A percentile compares a stretch with the other conserved stretches of the same genome.
Evolutionary conservation across 2,329 filamentous ascomycete species (phyloP).

Genomic region (Trichoderma sp.): DNA sequence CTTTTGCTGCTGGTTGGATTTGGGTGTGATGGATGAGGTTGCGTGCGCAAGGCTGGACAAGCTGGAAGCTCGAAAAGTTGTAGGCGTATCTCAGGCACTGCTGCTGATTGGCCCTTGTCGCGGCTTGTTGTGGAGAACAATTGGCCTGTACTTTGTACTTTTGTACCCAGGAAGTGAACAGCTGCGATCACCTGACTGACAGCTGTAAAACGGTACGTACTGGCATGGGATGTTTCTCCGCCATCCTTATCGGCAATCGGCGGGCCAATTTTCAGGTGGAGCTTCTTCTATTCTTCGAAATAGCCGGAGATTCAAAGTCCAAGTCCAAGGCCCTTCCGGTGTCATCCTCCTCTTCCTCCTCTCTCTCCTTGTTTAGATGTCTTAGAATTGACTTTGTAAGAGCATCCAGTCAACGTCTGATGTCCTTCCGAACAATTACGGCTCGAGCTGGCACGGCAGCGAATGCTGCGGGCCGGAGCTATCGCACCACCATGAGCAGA

Average conservation of each 20-base stretch:
- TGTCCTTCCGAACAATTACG: conserved; percentile 56
- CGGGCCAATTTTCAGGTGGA: conserved; percentile 20
- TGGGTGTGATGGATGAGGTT: conserved; percentile 21
- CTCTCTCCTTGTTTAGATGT: conserved; percentile 34
- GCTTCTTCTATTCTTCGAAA: conserved; percentile 1
- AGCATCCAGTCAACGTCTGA: conserved; percentile 43
- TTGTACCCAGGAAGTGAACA: neutral
- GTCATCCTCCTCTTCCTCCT: neutral
- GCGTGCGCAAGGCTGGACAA: conserved; percentile 36
- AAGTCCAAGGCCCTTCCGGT: neutral
- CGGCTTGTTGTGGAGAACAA: neutral
- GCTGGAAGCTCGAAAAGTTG: conserved; percentile 34
- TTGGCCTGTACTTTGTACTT: neutral
- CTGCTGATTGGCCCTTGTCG: conserved; percentile 30
- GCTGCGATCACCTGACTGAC: neutral
- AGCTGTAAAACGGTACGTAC: conserved; percentile 17
- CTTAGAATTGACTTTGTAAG: conserved; percentile 29
- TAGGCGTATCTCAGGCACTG: conserved; percentile 17
- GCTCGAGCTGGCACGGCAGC: conserved; percentile 53
- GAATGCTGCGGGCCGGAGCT: conserved; percentile 42
- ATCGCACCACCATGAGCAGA: conserved; percentile 50
- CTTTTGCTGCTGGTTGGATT: conserved; percentile 23
- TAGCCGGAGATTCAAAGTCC: neutral
- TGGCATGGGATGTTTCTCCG: conserved; percentile 17
- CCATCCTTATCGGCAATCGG: conserved; percentile 17